These are phyloP conservation scores for Bruguiera hainesii DNA, from an alignment of 441 rosid species.

Conservation along the genomic window DNA sequence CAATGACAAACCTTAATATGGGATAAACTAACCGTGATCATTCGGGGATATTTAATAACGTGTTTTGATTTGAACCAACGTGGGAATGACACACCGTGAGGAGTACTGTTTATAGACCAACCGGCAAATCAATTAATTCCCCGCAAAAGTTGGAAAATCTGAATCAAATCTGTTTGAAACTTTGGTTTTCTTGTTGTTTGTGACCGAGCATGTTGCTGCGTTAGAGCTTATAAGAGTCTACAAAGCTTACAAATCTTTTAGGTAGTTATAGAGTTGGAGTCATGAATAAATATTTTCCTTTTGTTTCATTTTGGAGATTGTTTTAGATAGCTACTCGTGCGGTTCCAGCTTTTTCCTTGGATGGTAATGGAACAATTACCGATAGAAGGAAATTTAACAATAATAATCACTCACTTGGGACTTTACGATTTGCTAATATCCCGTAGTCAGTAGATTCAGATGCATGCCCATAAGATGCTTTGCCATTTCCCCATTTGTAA, in stretches of 20 bases:
- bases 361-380: not conserved
- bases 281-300: not conserved
- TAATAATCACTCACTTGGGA: too few species aligned
- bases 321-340: not conserved
- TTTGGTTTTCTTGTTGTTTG: not conserved
- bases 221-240: not conserved
- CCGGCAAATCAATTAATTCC: not conserved
- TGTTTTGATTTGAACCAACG: not conserved
- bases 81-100: not conserved
- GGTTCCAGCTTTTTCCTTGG: not conserved
- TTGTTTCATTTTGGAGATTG: not conserved
- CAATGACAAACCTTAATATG: not conserved
- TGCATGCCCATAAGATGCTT: not conserved
- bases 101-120: not conserved
- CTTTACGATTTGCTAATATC: too few species aligned
- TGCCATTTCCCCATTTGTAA: not conserved
- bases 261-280: not conserved
- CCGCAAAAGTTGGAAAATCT: not conserved
- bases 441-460: not conserved
- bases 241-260: not conserved
- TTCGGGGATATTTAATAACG: not conserved
- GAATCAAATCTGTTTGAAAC: not conserved
- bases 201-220: not conserved
- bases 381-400: not conserved
- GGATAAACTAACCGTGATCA: not conserved